Percentiles rank a stretch among this genome's conserved stretches.
Conservation (phyloP, 179 eudicot genomes). For the Camellia oleifera region DNA sequence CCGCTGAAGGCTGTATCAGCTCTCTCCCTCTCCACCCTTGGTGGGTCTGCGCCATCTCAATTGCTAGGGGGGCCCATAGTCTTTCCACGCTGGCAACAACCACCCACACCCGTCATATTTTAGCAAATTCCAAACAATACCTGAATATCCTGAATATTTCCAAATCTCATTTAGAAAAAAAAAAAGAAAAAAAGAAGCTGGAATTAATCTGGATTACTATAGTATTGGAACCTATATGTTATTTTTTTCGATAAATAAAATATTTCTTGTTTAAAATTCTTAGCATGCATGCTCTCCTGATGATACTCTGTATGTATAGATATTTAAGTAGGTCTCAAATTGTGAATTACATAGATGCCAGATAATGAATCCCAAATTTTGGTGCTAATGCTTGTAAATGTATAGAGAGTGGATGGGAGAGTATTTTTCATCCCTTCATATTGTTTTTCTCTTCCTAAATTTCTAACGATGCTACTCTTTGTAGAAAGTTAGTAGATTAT, state of each 20-base stretch:
- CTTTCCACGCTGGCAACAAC: too few relatives aligned
- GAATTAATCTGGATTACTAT: too few relatives aligned
- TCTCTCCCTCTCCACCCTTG: too few relatives aligned
- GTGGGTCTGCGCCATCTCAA: too few relatives aligned
- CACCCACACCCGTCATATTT: background rate
- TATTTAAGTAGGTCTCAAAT: too few relatives aligned
- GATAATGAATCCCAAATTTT: background rate
- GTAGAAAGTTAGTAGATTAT: background rate
- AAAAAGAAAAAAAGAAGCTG: too few relatives aligned
- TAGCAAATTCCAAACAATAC: background rate
- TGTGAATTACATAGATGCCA: background rate
- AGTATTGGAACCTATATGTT: background rate
- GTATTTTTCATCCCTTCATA: background rate
- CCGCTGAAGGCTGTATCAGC: too few relatives aligned
- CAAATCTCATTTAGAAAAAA: background rate
- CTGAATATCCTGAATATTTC: background rate
- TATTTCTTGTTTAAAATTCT: background rate
- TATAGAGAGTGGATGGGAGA: background rate
- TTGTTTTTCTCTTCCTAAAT: background rate
- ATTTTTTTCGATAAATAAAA: background rate
- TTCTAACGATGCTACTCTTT: slow-evolving; percentile 11
- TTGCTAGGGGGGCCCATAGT: too few relatives aligned
- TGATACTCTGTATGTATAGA: background rate
- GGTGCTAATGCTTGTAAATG: background rate
- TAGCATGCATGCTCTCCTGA: background rate